Base-by-base conservation (phyloP, 2,329 filamentous ascomycete genomes). In the Dothidotthia symphoricarpi region DNA sequence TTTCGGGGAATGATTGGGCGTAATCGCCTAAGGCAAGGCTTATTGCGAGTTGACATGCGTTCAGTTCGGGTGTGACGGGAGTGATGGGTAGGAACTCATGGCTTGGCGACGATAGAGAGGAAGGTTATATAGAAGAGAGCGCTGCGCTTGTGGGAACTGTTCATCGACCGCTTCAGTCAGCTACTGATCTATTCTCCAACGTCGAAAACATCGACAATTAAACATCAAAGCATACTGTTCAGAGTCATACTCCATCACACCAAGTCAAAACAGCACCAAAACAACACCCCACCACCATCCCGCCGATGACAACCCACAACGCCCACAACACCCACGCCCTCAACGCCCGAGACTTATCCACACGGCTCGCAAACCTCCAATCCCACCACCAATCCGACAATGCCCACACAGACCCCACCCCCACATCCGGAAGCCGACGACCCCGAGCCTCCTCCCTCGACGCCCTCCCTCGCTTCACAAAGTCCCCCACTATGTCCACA, bases 301-400 rank as follows among this genome's bases (percentile, higher is more conserved):
- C 42, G 53, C 44, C 53, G 57, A 64, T 64, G 62, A 61, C 57
- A 49, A 46, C 57, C 51, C 45, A 48, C 41, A 49, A 45, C 39
- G n/a, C n/a, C n/a, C n/a, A n/a, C n/a, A n/a, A n/a, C n/a, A n/a
- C n/a, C n/a, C 40, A 51, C 43, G 33, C 43, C 30, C 49, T 61
- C 44, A 45, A 58, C 51, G 44, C 53, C 32, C 56, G 47, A 48
- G 55, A 55, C 49, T 51, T 58, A 41, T 41, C 47, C 32, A 43
- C 47, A 48, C 49, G 49, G 39, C 53, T 61, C 36, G 44, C 30
- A 16, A 36, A 34, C 16, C 43, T 55, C 34, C 25, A 44, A 27
- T 33, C 45, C 29, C 37, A 43, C 44, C 34, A 46, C 28, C 30
- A 35, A 19, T 31, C 16, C 43, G 37, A 37, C 27, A 31, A 29